These are phyloP conservation scores for Aspergillus sp. DNA, from an alignment of 2,329 filamentous ascomycete genomes.

Conservation along the genomic window DNA sequence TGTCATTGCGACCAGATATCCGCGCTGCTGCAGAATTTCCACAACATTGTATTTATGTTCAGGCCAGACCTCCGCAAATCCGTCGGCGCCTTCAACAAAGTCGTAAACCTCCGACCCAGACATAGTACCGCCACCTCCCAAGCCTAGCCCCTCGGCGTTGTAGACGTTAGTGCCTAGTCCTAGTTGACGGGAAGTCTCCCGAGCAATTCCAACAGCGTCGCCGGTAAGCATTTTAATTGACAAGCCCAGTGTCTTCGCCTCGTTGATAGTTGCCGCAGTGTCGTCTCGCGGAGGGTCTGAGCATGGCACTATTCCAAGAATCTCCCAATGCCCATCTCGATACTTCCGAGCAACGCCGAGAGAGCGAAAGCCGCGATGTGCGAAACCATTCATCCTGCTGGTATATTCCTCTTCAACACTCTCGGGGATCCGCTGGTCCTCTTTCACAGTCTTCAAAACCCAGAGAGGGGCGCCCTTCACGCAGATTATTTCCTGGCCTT, in stretches of 20 bases:
- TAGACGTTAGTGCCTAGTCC: conserved; percentile 92
- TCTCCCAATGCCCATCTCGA: conserved; percentile 80
- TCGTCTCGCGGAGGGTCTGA: conserved; percentile 89
- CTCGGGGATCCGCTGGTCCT: conserved; percentile 78
- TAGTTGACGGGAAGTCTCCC: conserved; percentile 88
- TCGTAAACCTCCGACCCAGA: conserved; percentile 92
- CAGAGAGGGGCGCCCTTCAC: conserved; percentile 90
- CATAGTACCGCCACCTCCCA: conserved; percentile 89
- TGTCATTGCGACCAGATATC: conserved; percentile 94
- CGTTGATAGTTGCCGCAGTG: conserved; percentile 85
- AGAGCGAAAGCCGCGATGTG: conserved; percentile 90
- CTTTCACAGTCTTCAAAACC: conserved; percentile 84
- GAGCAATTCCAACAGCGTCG: conserved; percentile 90
- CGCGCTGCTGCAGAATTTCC: conserved; percentile 90
- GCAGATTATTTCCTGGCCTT: conserved; percentile 83
- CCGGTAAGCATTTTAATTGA: conserved; percentile 97
- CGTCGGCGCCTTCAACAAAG: conserved; percentile 93
- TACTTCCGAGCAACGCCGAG: conserved; percentile 92
- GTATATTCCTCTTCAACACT: conserved; percentile 83
- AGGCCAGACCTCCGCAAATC: conserved; percentile 92
- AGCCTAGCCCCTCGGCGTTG: conserved; percentile 89
- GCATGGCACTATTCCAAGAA: conserved; percentile 94
- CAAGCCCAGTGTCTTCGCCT: conserved; percentile 84
- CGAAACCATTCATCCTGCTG: conserved; percentile 90
- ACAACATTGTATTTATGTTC: conserved; percentile 96